phyloP scores from a whole-genome alignment of 2,329 filamentous ascomycete genomes.

The Epichloe coenophiala region DNA sequence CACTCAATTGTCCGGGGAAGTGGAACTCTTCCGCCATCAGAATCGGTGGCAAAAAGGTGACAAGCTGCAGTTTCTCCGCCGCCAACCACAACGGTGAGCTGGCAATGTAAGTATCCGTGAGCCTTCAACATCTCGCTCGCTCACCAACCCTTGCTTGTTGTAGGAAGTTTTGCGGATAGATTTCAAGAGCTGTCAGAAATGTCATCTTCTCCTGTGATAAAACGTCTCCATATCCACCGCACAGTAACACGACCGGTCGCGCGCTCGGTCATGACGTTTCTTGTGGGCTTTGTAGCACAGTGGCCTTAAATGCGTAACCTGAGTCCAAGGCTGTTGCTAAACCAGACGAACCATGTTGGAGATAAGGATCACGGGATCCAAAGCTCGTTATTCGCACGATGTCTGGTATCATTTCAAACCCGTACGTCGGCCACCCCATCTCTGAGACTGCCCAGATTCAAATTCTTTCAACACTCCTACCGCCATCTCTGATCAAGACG shows the following conservation, averaged over 20 bases:
- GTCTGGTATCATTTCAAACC: too few relatives aligned
- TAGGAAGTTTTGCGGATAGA: background rate
- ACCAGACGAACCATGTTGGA: background rate
- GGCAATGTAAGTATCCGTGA: constrained; percentile 3
- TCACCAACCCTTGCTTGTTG: background rate
- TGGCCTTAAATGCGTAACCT: background rate
- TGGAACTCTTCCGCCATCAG: background rate
- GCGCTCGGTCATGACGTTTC: background rate
- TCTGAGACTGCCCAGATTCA: too few relatives aligned
- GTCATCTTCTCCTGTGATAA: background rate
- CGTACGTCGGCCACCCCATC: too few relatives aligned
- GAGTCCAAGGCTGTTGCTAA: background rate
- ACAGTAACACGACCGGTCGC: background rate
- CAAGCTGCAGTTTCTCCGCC: background rate
- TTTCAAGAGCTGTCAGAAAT: background rate
- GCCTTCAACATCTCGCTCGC: background rate
- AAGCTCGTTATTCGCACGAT: background rate
- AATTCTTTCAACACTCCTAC: too few relatives aligned
- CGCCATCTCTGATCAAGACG: too few relatives aligned
- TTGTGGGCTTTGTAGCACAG: background rate
- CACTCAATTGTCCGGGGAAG: background rate
- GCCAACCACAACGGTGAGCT: constrained; percentile 2
- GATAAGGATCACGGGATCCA: background rate
- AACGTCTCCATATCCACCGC: background rate
- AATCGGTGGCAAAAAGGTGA: background rate